phyloP scores from a whole-genome alignment of 768 basidiomycete genomes.

The Pulveroboletus sp. region DNA sequence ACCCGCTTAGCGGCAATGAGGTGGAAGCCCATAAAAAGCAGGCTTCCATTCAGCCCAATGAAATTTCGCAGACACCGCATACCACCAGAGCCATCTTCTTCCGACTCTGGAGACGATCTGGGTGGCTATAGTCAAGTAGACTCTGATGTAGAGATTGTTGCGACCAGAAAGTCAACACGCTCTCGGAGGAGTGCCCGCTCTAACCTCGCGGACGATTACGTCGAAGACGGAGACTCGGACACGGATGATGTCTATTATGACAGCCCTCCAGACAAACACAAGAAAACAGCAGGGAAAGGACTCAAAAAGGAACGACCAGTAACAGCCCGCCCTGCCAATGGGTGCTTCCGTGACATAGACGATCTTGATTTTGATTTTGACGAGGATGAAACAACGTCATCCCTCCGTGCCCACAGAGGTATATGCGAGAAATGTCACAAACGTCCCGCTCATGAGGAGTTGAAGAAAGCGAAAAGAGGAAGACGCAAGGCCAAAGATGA shows the following conservation, averaged over 20 bases:
- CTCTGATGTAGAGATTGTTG: constrained; percentile 21
- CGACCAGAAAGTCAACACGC: constrained; percentile 49
- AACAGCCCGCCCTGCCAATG: constrained; percentile 45
- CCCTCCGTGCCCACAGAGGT: constrained; percentile 55
- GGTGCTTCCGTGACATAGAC: constrained; percentile 40
- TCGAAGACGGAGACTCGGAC: constrained; percentile 31
- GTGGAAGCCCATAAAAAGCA: constrained; percentile 19
- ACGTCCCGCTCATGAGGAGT: constrained; percentile 51
- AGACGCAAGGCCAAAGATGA: constrained; percentile 37
- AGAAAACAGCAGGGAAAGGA: constrained; percentile 2
- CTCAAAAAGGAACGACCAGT: constrained; percentile 33
- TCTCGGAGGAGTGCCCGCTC: constrained; percentile 37
- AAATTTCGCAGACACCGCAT: constrained; percentile 44
- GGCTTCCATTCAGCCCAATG: constrained; percentile 64
- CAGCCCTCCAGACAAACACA: constrained; percentile 7
- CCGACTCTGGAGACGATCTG: constrained; percentile 39
- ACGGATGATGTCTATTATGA: constrained; percentile 37
- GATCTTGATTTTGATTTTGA: constrained; percentile 41
- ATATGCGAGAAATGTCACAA: constrained; percentile 71
- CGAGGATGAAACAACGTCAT: constrained; percentile 54
- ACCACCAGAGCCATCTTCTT: constrained; percentile 20
- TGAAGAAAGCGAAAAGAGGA: constrained; percentile 42
- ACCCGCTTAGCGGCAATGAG: constrained; percentile 10
- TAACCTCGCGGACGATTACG: constrained; percentile 29
- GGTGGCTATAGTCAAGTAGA: constrained; percentile 37